A percentile compares a stretch with the other conserved stretches of the same genome.
phyloP scores from a whole-genome alignment of 208 protist genomes.

The Crithidia expoeki region DNA sequence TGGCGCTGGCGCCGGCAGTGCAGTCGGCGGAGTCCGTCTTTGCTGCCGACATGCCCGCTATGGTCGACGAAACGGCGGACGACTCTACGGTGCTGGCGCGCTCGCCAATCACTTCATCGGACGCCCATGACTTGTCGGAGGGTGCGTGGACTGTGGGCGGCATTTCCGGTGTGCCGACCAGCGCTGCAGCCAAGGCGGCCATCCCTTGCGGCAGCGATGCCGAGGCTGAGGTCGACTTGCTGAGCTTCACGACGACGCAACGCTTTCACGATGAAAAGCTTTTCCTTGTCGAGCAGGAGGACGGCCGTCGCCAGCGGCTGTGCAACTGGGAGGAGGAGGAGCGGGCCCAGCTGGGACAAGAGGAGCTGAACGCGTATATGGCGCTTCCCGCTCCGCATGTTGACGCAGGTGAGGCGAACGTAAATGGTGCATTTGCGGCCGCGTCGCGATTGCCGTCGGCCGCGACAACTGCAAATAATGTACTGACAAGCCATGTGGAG shows the following conservation, averaged over 20 bases:
- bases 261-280: conserved; percentile 72
- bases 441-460: background rate
- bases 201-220: conserved; percentile 11
- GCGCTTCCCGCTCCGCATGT: background rate
- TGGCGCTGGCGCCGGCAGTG: background rate
- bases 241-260: conserved; percentile 79
- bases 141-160: conserved; percentile 1
- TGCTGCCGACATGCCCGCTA: background rate
- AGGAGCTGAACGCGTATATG: conserved; percentile 39
- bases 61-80: background rate
- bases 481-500: conserved; percentile 4
- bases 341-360: conserved; percentile 40
- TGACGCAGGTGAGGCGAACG: background rate
- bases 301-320: conserved; percentile 58
- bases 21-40: background rate
- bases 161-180: background rate
- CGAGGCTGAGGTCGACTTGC: conserved; percentile 39
- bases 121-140: conserved; percentile 15
- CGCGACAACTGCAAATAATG: background rate
- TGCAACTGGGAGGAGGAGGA: conserved; percentile 83
- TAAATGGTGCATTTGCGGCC: background rate
- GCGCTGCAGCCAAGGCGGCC: background rate
- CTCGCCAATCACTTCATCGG: conserved; percentile 16
- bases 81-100: conserved; percentile 15
- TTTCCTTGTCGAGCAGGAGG: conserved; percentile 61